Conservation (phyloP, 169 alveolate genomes). For the Cryptosporidium xiaoi region DNA sequence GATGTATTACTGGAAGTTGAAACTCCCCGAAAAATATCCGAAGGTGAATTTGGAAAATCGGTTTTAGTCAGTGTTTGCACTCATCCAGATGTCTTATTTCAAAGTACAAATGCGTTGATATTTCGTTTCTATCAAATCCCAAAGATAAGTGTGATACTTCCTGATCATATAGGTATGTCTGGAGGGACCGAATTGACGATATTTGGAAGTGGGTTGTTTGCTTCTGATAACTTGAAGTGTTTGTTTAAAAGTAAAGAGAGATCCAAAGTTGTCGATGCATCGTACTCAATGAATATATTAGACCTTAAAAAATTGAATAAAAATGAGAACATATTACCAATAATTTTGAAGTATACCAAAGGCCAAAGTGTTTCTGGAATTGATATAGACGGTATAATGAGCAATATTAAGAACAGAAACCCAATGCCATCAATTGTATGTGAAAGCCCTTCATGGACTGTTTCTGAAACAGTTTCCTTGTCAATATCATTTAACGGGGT, state of each 20-base stretch:
- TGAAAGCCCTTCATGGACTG: slow-evolving; percentile 71
- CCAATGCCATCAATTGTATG: slow-evolving; percentile 69
- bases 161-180: slow-evolving; percentile 66
- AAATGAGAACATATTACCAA: background rate
- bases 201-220: slow-evolving; percentile 65
- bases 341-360: background rate
- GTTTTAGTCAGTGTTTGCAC: slow-evolving; percentile 51
- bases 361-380: background rate
- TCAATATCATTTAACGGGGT: slow-evolving; percentile 72
- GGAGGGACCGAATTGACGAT: slow-evolving; percentile 62
- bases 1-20: slow-evolving; percentile 64
- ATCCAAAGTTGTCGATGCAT: slow-evolving; percentile 69
- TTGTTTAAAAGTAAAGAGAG: slow-evolving; percentile 70
- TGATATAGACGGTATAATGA: slow-evolving; percentile 6
- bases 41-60: slow-evolving; percentile 47
- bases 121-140: slow-evolving; percentile 61
- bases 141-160: slow-evolving; percentile 19
- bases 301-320: slow-evolving; percentile 17
- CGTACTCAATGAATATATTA: slow-evolving; percentile 27
- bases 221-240: slow-evolving; percentile 67
- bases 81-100: slow-evolving; percentile 49
- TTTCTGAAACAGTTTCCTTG: slow-evolving; percentile 59
- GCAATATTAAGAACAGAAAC: background rate
- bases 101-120: slow-evolving; percentile 49
- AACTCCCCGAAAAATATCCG: slow-evolving; percentile 32